Evolutionary conservation across 176 grass and related monocot genomes (phyloP), one percentile per base, ranked within the genome.

Genomic region (Alopecurus myosuroides): DNA sequence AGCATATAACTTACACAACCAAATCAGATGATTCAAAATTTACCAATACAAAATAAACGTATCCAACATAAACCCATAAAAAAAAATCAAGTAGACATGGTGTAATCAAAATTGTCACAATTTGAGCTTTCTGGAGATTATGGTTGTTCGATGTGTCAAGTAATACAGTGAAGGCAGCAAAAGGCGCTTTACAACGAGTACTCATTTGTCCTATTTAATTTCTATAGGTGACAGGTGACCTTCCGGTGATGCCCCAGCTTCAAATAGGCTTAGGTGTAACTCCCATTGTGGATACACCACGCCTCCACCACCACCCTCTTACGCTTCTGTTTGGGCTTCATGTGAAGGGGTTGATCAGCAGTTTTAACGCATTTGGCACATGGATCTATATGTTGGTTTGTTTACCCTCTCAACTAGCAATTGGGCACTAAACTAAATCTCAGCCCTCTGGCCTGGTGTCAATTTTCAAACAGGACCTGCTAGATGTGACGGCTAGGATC

Each of bases 21-120:
- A 77, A 86, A 85, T 86, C 81, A 77, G 4, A 68, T 44, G 0
- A 81, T 77, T 77, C 30, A 31, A 70, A 70, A 36, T 26, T 53
- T 2, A 76, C 46, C 45, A 63, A 18, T 18, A 25, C 30, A 72
- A 81, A 29, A 68, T 36, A 82, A 48, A 70, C 62, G 60, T 49
- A 78, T 78, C 50, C 20, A 10, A 49, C 11, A 77, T 37, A 81
- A 63, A 60, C 26, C 12, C 34, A 2, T 36, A 11, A 17, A 64
- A 17, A 77, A 53, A 20, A 39, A 48, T 34, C 10, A 83, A 70
- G 10, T 41, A 70, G 35, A n/a, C 36, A 41, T 7, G 44, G 74
- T 31, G 33, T 55, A 17, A 68, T 11, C 11, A 78, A 7, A 35
- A 68, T 52, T 29, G 23, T 28, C 51, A 78, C 2, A 9, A 25